These are phyloP conservation scores for Kregervanrija pseudodelftensis DNA, from an alignment of 805 yeast species.

Conservation along the genomic window DNA sequence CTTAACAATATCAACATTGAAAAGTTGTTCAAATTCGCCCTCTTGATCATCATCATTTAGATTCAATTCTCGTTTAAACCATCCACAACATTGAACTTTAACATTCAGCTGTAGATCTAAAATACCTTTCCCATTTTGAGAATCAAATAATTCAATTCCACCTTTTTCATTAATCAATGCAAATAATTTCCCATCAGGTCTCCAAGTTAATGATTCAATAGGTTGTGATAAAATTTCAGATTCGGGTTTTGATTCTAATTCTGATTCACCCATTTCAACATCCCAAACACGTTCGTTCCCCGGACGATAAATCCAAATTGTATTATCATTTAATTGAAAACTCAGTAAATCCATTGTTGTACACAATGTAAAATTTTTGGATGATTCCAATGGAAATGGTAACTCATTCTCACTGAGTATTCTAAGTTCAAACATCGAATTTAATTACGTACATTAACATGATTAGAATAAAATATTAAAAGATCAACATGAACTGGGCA, in stretches of 20 bases:
- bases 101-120: conserved; percentile 12
- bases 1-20: conserved; percentile 18
- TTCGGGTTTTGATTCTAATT: background rate
- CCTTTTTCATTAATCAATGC: conserved; percentile 20
- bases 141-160: conserved; percentile 20
- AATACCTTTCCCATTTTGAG: conserved; percentile 23
- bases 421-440: too few relatives aligned
- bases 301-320: conserved; percentile 26
- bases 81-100: conserved; percentile 12
- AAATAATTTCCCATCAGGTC: conserved; percentile 28
- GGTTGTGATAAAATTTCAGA: background rate
- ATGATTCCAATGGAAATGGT: conserved; percentile 2
- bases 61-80: conserved; percentile 13
- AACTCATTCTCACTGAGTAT: background rate
- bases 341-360: conserved; percentile 31
- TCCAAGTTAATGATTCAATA: conserved; percentile 16
- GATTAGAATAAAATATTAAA: too few relatives aligned
- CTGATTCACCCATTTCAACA: conserved; percentile 12
- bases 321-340: conserved; percentile 20
- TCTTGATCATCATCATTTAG: too few relatives aligned
- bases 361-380: conserved; percentile 20
- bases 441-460: too few relatives aligned
- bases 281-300: conserved; percentile 29
- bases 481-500: too few relatives aligned
- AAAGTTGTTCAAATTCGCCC: conserved; percentile 8